Base-by-base conservation (phyloP, 345 rosid genomes). In the Hevea brasiliensis region DNA sequence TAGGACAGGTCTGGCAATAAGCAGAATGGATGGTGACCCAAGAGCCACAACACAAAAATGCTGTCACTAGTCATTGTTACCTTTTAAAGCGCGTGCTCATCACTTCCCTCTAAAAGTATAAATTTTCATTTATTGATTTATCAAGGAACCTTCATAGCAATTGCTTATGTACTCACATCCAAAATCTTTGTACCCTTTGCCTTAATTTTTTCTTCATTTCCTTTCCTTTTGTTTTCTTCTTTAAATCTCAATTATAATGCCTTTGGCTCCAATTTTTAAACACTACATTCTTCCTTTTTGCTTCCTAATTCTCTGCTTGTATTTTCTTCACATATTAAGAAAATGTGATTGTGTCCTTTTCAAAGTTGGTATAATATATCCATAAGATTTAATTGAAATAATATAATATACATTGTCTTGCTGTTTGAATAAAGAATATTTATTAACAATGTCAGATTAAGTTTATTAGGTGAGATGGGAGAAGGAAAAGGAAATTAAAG, bases 91-190 rank as follows among this genome's bases (percentile, higher is more conserved):
- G 70, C 73, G 81, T 74, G 62, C 27, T 6, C 60, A 15, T 4
- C 72, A 56, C 29, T 15, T 13, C 23, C 13, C 48, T 42, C 18
- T 29, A 37, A 24, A 75, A 47, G 41, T 24, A 42, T 61, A 42
- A 6, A 17, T 51, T 61, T 64, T 23, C 9, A 53, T n/a, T 23
- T 56, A 8, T 57, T 14, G 42, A 45, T 27, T 59, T 15, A 5
- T 61, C 35, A 32, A 76, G 79, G 88, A 84, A 84, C 84, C 84
- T 86, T 86, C 90, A 73, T 61, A 44, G 90, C 86, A 84, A 79
- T 78, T 76, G 73, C 63, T 55, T 42, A 1, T n/a, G 18, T 64
- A 18, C 21, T 47, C 53, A 0, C 53, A 1, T 32, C 77, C 66
- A 60, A 48, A 56, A 17, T 7, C 17, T 5, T 32, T 61, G 65